These are phyloP conservation scores for Holtermannia corniformis DNA, from an alignment of 768 basidiomycete genomes.

Conservation along the genomic window DNA sequence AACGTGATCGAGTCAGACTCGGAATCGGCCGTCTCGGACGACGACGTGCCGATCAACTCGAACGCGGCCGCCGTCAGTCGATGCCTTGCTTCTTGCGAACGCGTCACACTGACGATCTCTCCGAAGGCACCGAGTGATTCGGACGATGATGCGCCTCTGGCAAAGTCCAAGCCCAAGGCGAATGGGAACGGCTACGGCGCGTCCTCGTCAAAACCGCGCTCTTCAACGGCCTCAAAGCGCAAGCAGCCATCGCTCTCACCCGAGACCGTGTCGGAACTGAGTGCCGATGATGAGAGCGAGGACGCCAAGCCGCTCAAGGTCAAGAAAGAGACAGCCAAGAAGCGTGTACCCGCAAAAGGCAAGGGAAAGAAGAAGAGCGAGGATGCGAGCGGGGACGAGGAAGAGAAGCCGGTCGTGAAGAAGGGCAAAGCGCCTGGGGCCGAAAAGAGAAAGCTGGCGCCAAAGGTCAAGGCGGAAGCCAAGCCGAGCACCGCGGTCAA, in stretches of 20 bases:
- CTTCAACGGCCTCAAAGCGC: too few species aligned
- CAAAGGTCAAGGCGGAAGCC: constrained; percentile 21
- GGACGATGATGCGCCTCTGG: too few species aligned
- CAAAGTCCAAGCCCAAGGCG: too few species aligned
- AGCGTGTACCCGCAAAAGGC: constrained; percentile 35
- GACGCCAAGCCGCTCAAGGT: background rate
- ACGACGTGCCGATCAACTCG: too few species aligned
- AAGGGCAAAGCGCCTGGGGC: constrained; percentile 21
- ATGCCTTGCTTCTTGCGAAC: too few species aligned
- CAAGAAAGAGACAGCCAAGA: constrained; percentile 14
- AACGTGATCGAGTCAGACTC: background rate
- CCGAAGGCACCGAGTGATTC: too few species aligned
- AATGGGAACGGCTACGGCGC: too few species aligned
- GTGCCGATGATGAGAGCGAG: constrained; percentile 4
- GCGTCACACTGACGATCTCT: too few species aligned
- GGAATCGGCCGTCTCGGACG: background rate
- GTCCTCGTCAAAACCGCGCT: too few species aligned
- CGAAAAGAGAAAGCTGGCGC: constrained; percentile 11
- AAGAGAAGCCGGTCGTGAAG: constrained; percentile 42
- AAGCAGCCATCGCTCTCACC: too few species aligned
- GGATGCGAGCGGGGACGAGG: constrained; percentile 42
- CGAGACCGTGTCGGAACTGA: constrained; percentile 33
- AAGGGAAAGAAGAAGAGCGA: constrained; percentile 48
- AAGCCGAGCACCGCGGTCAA: constrained; percentile 26
- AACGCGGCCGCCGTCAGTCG: too few species aligned